Evolutionary conservation across 768 basidiomycete genomes (phyloP), one percentile per base, ranked within the genome.

Genomic region (Xerocomellus amylosporus): DNA sequence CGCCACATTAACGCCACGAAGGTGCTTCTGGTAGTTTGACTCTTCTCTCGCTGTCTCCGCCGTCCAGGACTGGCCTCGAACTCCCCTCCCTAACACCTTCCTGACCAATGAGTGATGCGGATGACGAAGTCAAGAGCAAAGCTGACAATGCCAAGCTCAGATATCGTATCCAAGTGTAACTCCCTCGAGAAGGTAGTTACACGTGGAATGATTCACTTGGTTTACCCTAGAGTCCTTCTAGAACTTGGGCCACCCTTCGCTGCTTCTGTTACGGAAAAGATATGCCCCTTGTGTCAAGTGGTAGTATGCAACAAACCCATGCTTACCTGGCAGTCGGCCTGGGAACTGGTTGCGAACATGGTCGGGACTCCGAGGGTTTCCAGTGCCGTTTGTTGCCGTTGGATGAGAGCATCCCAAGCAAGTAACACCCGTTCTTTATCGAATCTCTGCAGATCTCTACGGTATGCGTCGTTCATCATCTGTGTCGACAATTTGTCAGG

Each of bases 401-500:
- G 72, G 19, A 86, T 68, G n/a, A 93, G 75, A 19, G 79, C 81
- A 63, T 90, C 90, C 88, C 90, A 93, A 9, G 88, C 86, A 3
- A 83, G 75, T 7, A 92, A 68, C 10, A 77, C 86, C 36, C 86
- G 78, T 47, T 90, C 83, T n/a, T 62, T 62, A 64, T 92, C 90
- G 64, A 91, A 91, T 57, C 76, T 80, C 37, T 68, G 72, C 36
- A 92, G 66, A 56, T 90, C 90, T 59, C 75, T 81, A 55, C 79
- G 81, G 71, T 86, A 85, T 22, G 79, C 78, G 45, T 79, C 79
- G 45, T 80, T 78, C 60, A 92, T 72, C 77, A 77, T 83, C 91
- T 93, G 67, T 47, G 55, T 53, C 55, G 51, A 55, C n/a, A n/a
- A 36, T 38, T 30, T 36, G 56, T 67, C 61, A 67, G 57, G 5